These are phyloP conservation scores for Mycena capillaripes DNA, from an alignment of 768 basidiomycete species.

Conservation along the genomic window DNA sequence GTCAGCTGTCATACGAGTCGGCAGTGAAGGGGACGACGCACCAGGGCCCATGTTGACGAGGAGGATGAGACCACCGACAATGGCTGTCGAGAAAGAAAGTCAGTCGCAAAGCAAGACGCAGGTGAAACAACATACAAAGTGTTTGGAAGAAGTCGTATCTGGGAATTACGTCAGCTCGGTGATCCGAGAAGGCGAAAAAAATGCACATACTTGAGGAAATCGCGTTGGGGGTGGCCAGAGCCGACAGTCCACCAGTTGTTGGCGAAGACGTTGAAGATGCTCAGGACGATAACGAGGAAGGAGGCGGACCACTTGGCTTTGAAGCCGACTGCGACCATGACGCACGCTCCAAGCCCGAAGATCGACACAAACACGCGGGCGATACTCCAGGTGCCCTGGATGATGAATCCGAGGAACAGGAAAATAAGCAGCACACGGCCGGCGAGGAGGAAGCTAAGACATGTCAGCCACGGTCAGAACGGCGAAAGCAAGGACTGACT, in stretches of 20 bases:
- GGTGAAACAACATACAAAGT: slow-evolving; percentile 64
- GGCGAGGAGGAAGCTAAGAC: slow-evolving; percentile 90
- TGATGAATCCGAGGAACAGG: slow-evolving; percentile 97
- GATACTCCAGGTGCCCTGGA: slow-evolving; percentile 94
- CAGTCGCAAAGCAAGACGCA: background rate
- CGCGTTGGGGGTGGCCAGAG: slow-evolving; percentile 92
- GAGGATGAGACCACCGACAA: slow-evolving; percentile 96
- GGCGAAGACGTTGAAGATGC: slow-evolving; percentile 96
- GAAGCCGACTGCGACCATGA: slow-evolving; percentile 98
- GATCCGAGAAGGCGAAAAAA: slow-evolving; percentile 4
- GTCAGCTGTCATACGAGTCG: background rate
- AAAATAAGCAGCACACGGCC: slow-evolving; percentile 98
- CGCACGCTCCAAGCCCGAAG: slow-evolving; percentile 90
- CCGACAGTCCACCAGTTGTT: slow-evolving; percentile 99
- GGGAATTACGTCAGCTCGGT: slow-evolving; percentile 40
- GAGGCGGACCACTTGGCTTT: slow-evolving; percentile 99
- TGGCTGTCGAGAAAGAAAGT: slow-evolving; percentile 59
- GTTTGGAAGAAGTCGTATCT: slow-evolving; percentile 99
- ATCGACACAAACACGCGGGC: slow-evolving; percentile 90
- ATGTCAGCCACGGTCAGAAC: background rate
- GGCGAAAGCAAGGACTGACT: slow-evolving; percentile 66
- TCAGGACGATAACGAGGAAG: slow-evolving; percentile 93
- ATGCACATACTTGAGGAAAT: slow-evolving; percentile 92
- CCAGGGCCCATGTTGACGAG: slow-evolving; percentile 99
- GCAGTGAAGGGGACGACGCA: slow-evolving; percentile 48